Conservation (phyloP, 2,329 filamentous ascomycete genomes). For the Chlorencoelia australis region DNA sequence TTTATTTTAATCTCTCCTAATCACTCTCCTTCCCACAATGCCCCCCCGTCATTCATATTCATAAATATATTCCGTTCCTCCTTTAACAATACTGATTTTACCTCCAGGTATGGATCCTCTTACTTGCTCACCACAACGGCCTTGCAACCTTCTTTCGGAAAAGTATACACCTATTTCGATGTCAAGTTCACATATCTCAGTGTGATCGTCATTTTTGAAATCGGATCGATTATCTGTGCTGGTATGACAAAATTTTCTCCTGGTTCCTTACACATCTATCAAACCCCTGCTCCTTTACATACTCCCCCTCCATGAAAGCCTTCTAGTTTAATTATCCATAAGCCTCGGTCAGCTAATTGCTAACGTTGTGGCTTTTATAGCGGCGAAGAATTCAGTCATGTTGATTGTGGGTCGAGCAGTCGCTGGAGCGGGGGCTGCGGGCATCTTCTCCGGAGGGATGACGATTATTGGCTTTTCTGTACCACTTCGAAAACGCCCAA, state of each 20-base stretch:
- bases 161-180: constrained; percentile 29
- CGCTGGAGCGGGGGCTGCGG: constrained; percentile 26
- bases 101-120: constrained; percentile 27
- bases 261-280: no score
- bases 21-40: no score
- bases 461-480: constrained; percentile 30
- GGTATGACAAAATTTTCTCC: no score
- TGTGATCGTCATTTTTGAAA: constrained; percentile 27
- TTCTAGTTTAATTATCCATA: no score
- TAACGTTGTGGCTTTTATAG: no score
- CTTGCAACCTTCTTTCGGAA: constrained; percentile 25
- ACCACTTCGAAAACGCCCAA: constrained; percentile 21
- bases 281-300: no score
- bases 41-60: no score
- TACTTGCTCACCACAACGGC: constrained; percentile 31
- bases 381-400: constrained; percentile 27
- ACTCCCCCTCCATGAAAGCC: no score
- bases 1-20: background rate
- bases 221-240: constrained; percentile 29
- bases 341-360: no score
- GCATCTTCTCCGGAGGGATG: constrained; percentile 27
- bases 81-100: no score
- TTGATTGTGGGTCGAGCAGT: constrained; percentile 30
- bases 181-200: constrained; percentile 26
- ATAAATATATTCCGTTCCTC: no score